These are phyloP conservation scores for Paratrimastix pyriformis DNA, from an alignment of 78 protist species.

Conservation along the genomic window DNA sequence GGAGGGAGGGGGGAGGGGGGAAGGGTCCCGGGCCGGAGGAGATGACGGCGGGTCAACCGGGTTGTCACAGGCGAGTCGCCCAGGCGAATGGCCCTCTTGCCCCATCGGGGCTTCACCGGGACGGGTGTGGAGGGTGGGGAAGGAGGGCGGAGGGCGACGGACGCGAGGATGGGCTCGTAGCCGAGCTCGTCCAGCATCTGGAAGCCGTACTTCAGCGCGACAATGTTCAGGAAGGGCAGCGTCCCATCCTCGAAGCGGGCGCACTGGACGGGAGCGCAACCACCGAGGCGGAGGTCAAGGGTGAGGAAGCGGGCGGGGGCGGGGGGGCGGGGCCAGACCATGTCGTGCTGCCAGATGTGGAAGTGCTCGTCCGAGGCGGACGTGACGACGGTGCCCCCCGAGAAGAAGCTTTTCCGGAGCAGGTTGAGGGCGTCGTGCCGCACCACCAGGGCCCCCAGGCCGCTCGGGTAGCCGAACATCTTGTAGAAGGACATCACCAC, in stretches of 20 bases:
- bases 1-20: too few relatives aligned
- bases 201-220: constrained; percentile 12
- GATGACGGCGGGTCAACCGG: too few relatives aligned
- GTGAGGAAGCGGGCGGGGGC: background rate
- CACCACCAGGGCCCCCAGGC: constrained; percentile 75
- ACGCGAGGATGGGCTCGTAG: too few relatives aligned
- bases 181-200: background rate
- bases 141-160: too few relatives aligned
- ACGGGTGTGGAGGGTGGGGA: too few relatives aligned
- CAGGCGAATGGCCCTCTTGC: too few relatives aligned
- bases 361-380: too few relatives aligned
- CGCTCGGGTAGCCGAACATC: constrained; percentile 86
- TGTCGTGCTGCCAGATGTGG: background rate
- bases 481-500: constrained; percentile 76
- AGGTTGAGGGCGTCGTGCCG: constrained; percentile 8
- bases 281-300: background rate
- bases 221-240: constrained; percentile 22
- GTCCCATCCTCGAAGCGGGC: constrained; percentile 29
- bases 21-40: too few relatives aligned
- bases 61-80: too few relatives aligned
- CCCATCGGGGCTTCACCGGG: too few relatives aligned
- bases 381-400: too few relatives aligned
- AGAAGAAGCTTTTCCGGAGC: background rate
- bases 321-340: background rate
- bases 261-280: background rate